Evolutionary conservation across 768 basidiomycete genomes (phyloP).

Genomic region (Leccinum longicurvipes): DNA sequence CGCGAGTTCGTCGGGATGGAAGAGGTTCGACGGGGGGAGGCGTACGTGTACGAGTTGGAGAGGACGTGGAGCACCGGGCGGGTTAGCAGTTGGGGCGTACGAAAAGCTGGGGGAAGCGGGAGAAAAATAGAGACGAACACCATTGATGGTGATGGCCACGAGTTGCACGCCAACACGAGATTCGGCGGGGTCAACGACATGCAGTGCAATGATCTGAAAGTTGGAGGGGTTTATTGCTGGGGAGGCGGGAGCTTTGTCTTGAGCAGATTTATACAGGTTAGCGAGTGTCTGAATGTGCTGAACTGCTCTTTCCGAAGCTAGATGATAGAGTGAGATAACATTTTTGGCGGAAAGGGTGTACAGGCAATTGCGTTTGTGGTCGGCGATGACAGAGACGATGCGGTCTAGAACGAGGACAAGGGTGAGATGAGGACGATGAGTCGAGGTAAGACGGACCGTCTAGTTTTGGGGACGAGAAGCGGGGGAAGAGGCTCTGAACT

Average conservation of each 20-base stretch:
- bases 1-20: constrained; percentile 71
- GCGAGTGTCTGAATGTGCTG: constrained; percentile 74
- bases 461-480: constrained; percentile 56
- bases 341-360: constrained; percentile 72
- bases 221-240: constrained; percentile 65
- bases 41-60: constrained; percentile 78
- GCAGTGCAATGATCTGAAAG: constrained; percentile 69
- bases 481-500: constrained; percentile 75
- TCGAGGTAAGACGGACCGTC: constrained; percentile 52
- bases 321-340: constrained; percentile 63
- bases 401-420: constrained; percentile 49
- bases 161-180: constrained; percentile 71
- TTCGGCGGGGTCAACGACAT: constrained; percentile 64
- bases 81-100: constrained; percentile 36
- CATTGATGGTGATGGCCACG: constrained; percentile 77
- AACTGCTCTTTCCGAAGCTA: constrained; percentile 60
- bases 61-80: constrained; percentile 31
- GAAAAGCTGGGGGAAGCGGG: constrained; percentile 50
- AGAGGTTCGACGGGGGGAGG: constrained; percentile 69
- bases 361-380: constrained; percentile 65
- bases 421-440: not conserved
- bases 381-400: constrained; percentile 64
- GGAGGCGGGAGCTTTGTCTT: constrained; percentile 78
- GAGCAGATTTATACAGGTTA: constrained; percentile 69
- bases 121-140: constrained; percentile 81